Percentiles rank a stretch among this genome's conserved stretches.
phyloP scores from a whole-genome alignment of 805 yeast genomes.

The Yueomyces sinensis region DNA sequence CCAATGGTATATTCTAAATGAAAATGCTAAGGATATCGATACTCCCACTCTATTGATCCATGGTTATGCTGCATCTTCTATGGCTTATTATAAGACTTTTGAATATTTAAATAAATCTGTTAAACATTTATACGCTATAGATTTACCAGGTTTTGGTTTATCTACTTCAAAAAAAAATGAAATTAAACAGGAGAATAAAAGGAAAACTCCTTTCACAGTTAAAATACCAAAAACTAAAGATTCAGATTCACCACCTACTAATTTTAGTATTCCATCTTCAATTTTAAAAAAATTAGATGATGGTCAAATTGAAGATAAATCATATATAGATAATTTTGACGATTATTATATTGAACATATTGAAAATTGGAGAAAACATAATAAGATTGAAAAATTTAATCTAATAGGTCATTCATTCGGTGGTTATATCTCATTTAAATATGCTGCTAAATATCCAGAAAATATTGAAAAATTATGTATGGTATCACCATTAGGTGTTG shows the following conservation, averaged over 20 bases:
- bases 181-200: neutral
- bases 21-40: constrained; percentile 5
- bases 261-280: neutral
- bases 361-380: constrained; percentile 47
- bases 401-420: constrained; percentile 72
- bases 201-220: neutral
- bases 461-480: constrained; percentile 41
- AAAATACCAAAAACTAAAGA: neutral
- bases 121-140: constrained; percentile 55
- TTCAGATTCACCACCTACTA: neutral
- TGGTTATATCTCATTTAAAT: constrained; percentile 56
- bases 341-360: constrained; percentile 42
- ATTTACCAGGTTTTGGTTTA: constrained; percentile 59
- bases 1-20: constrained; percentile 23
- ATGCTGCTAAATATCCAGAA: constrained; percentile 45
- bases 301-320: neutral
- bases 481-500: constrained; percentile 71
- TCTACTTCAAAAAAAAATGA: constrained; percentile 21
- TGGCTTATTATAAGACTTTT: constrained; percentile 65
- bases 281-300: neutral
- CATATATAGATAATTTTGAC: constrained; percentile 29
- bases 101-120: constrained; percentile 32
- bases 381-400: constrained; percentile 40
- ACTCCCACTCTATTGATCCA: constrained; percentile 51
- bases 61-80: constrained; percentile 89